Evolutionary conservation across 345 rosid genomes (phyloP).

Genomic region (rapeseed (Brassica napus)): DNA sequence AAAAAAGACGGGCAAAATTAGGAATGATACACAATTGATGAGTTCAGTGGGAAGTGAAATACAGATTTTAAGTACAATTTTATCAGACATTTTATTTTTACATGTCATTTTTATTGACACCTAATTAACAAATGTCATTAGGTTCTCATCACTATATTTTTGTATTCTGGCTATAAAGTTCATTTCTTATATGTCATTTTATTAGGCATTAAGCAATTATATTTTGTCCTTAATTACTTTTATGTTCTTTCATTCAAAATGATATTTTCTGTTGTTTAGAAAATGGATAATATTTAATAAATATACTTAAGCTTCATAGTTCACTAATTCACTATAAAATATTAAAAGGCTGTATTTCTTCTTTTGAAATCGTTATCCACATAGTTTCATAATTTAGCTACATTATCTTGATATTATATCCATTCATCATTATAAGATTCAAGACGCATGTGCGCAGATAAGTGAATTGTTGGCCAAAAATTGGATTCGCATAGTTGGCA

Average conservation of each 20-base stretch:
- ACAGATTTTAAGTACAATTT: neutral
- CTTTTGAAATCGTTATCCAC: no score
- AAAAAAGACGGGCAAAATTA: constrained; percentile 17
- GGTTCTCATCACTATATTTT: neutral
- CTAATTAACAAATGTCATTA: neutral
- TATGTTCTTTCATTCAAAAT: neutral
- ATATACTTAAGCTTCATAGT: neutral
- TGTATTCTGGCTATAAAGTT: neutral
- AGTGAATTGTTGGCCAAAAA: constrained; percentile 8
- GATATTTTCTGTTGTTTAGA: neutral
- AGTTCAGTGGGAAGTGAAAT: constrained; percentile 2
- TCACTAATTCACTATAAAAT: no score
- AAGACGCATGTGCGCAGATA: constrained; percentile 35
- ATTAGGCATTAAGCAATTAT: neutral
- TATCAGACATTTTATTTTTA: neutral
- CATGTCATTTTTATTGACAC: neutral
- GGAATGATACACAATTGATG: constrained; percentile 11
- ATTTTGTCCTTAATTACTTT: neutral
- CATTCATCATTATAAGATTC: constrained; percentile 31
- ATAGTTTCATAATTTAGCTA: no score
- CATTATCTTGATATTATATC: neutral
- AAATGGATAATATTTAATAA: neutral
- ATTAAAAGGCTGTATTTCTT: no score
- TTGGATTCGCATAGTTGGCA: constrained; percentile 3
- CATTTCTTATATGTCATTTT: neutral